These are phyloP conservation scores for Speleostelium caveatum DNA, from an alignment of 78 protist genomes.

Conservation along the genomic window DNA sequence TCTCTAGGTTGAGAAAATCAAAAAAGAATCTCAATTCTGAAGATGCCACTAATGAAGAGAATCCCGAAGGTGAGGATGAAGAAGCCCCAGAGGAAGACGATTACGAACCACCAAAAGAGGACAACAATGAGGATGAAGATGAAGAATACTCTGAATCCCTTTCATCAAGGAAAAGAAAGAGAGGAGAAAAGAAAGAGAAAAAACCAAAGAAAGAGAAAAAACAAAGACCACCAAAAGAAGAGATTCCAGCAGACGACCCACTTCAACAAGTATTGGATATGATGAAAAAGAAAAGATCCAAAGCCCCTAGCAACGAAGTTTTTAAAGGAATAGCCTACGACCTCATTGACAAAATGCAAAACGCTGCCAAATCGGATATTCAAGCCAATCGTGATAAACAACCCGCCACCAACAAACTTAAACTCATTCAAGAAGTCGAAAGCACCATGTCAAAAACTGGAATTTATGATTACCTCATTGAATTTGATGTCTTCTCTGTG, in stretches of 20 bases:
- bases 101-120: conserved; percentile 1
- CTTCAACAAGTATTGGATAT: conserved; percentile 4
- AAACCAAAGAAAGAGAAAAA: not conserved
- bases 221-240: conserved; percentile 1
- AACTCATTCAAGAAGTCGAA: conserved; percentile 23
- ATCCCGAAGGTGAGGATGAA: conserved; percentile 1
- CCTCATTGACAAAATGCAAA: conserved; percentile 9
- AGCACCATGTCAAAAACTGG: not conserved
- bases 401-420: conserved; percentile 53
- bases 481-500: not conserved
- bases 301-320: not conserved
- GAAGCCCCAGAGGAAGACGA: conserved; percentile 15
- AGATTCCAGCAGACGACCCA: not conserved
- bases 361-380: conserved; percentile 16
- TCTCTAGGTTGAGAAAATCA: not conserved
- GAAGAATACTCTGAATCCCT: not conserved
- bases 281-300: not conserved
- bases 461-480: not conserved
- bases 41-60: not conserved
- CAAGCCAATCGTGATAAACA: conserved; percentile 2
- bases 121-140: not conserved
- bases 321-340: not conserved
- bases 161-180: not conserved
- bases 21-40: not conserved
- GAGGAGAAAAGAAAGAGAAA: not conserved